A percentile compares a stretch with the other conserved stretches of the same genome.
Evolutionary conservation across 1,284 basidiomycete species (phyloP).

Genomic region (Apiotrichum porosum): DNA sequence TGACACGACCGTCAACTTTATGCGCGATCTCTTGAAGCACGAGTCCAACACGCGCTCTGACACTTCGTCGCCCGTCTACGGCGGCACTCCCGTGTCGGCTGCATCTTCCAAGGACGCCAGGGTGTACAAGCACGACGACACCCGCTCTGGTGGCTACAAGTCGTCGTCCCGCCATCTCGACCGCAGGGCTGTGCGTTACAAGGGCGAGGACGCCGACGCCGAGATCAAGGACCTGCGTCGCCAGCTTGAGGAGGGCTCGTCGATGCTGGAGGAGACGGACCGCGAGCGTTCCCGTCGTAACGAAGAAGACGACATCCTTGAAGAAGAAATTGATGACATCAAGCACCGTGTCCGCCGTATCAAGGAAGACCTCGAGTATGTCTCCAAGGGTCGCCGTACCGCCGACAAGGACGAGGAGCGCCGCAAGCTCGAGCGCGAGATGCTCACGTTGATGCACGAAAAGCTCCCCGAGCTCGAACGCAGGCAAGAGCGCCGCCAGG

Average conservation of each 20-base stretch:
- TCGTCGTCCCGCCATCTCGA: slow-evolving; percentile 85
- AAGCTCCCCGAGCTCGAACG: slow-evolving; percentile 85
- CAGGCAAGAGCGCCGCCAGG: slow-evolving; percentile 74
- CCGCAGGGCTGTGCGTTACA: slow-evolving; percentile 72
- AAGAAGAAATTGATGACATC: slow-evolving; percentile 83
- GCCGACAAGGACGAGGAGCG: slow-evolving; percentile 77
- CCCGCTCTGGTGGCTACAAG: slow-evolving; percentile 61
- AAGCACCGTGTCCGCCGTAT: slow-evolving; percentile 80
- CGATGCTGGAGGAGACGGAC: slow-evolving; percentile 70
- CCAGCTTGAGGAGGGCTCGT: slow-evolving; percentile 73
- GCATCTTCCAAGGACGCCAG: slow-evolving; percentile 75
- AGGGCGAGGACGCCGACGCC: slow-evolving; percentile 62
- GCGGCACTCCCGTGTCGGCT: slow-evolving; percentile 53
- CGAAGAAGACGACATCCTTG: slow-evolving; percentile 79
- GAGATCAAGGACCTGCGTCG: slow-evolving; percentile 85
- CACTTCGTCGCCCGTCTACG: slow-evolving; percentile 55
- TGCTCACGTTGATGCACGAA: slow-evolving; percentile 83
- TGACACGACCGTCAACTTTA: slow-evolving; percentile 82
- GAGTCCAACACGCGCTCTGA: slow-evolving; percentile 62
- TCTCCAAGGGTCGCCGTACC: slow-evolving; percentile 70
- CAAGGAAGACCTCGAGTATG: slow-evolving; percentile 90
- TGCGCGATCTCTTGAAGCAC: slow-evolving; percentile 84
- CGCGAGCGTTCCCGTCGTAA: slow-evolving; percentile 60
- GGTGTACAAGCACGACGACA: slow-evolving; percentile 81
- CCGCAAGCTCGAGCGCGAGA: slow-evolving; percentile 80